phyloP scores from a whole-genome alignment of 2,329 filamentous ascomycete species.

The Neofusicoccum laricinum region DNA sequence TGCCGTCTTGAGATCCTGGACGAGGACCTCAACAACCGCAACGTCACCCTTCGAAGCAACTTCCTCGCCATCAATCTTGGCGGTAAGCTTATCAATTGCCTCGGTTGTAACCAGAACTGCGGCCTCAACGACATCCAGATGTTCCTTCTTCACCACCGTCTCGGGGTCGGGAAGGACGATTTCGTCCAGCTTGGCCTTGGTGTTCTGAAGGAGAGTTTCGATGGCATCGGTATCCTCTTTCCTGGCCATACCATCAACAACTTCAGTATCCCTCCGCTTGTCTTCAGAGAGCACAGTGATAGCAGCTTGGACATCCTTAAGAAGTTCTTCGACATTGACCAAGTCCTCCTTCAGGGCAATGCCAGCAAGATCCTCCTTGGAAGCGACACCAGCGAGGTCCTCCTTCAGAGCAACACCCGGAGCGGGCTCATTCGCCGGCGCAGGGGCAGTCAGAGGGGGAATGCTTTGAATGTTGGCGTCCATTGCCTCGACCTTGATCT shows the following conservation, averaged over 20 bases:
- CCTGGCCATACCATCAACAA: constrained; percentile 55
- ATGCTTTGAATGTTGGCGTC: constrained; percentile 53
- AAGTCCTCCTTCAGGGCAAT: constrained; percentile 49
- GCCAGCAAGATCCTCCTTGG: constrained; percentile 33
- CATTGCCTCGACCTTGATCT: constrained; percentile 79
- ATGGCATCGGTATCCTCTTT: constrained; percentile 89
- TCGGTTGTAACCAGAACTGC: constrained; percentile 75
- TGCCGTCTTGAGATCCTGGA: constrained; percentile 71
- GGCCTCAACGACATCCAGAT: constrained; percentile 61
- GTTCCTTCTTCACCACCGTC: constrained; percentile 62
- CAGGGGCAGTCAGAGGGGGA: constrained; percentile 37
- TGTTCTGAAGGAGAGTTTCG: constrained; percentile 84
- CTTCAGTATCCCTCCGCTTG: constrained; percentile 20
- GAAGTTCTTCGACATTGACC: constrained; percentile 40
- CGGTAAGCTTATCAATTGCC: constrained; percentile 62
- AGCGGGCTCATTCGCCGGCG: constrained; percentile 37
- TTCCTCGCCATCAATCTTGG: constrained; percentile 61
- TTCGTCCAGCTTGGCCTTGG: constrained; percentile 84
- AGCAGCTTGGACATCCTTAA: constrained; percentile 58
- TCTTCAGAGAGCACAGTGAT: constrained; percentile 47
- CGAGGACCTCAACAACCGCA: constrained; percentile 69
- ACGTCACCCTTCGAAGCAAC: constrained; percentile 77
- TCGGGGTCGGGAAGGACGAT: constrained; percentile 65
- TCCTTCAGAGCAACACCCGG: constrained; percentile 39
- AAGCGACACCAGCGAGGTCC: constrained; percentile 49